A percentile compares a stretch with the other conserved stretches of the same genome.
Conservation (phyloP, 192 early-diverging fungal species). For the Coemansia aciculifera region DNA sequence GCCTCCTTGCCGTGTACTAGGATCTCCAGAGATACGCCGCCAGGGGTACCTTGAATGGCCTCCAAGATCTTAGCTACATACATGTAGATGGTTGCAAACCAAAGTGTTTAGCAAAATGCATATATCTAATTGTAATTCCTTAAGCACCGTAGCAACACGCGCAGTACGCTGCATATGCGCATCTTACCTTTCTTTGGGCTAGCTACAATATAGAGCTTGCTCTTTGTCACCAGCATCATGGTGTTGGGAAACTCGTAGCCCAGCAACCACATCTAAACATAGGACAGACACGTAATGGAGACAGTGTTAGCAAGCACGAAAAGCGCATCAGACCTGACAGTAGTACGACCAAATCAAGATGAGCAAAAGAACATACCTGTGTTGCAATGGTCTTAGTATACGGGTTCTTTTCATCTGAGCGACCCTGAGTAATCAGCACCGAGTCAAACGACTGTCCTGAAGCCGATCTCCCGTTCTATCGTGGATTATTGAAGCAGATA, state of each 20-base stretch:
- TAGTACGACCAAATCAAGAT: neutral
- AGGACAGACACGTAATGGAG: slow-evolving; percentile 8
- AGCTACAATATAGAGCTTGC: slow-evolving; percentile 76
- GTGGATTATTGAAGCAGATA: neutral
- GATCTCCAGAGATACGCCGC: slow-evolving; percentile 71
- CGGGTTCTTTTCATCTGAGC: slow-evolving; percentile 37
- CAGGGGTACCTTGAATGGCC: slow-evolving; percentile 41
- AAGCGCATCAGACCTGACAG: neutral
- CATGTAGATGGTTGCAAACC: neutral
- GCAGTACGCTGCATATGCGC: neutral
- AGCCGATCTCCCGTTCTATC: slow-evolving; percentile 12
- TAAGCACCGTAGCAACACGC: neutral
- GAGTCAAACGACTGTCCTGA: slow-evolving; percentile 25
- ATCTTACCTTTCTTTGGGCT: slow-evolving; percentile 75
- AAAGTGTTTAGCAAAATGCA: neutral
- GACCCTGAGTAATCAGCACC: slow-evolving; percentile 35
- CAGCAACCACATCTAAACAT: slow-evolving; percentile 80
- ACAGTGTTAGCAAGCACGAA: neutral
- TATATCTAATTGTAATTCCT: slow-evolving; percentile 34
- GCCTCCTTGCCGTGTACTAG: slow-evolving; percentile 75
- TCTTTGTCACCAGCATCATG: slow-evolving; percentile 71
- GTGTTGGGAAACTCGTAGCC: slow-evolving; percentile 92
- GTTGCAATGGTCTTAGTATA: slow-evolving; percentile 54
- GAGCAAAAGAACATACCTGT: slow-evolving; percentile 54
- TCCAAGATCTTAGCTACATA: slow-evolving; percentile 65